Evolutionary conservation across 2,329 filamentous ascomycete species (phyloP).

Genomic region (Stachybotrys echinatus): DNA sequence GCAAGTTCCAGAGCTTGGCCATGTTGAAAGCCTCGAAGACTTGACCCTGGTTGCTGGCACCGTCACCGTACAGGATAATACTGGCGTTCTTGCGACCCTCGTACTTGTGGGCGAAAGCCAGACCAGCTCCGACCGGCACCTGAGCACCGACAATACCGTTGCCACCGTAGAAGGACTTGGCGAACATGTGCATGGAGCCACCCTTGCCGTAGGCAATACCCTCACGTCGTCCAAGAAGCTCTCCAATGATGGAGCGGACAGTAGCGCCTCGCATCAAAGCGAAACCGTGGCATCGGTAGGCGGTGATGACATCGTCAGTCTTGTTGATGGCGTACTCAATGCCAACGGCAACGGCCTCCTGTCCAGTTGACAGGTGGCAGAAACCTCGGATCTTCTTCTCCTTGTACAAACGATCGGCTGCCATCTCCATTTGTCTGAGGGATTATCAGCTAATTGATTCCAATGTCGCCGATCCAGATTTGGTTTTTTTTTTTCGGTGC

Average conservation of each 20-base stretch:
- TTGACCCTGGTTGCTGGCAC: slow-evolving; percentile 98
- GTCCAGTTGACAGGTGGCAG: slow-evolving; percentile 96
- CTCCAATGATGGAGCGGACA: slow-evolving; percentile 90
- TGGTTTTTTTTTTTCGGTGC: not conserved
- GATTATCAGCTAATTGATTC: slow-evolving; percentile 21
- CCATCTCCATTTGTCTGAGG: slow-evolving; percentile 96
- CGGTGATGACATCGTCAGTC: slow-evolving; percentile 91
- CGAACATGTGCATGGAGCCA: slow-evolving; percentile 99
- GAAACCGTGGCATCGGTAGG: slow-evolving; percentile 98
- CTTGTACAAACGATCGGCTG: slow-evolving; percentile 97
- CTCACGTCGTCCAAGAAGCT: slow-evolving; percentile 89
- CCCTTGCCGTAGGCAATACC: slow-evolving; percentile 99
- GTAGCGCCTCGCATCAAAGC: slow-evolving; percentile 91
- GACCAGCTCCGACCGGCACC: slow-evolving; percentile 92
- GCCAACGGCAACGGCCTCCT: slow-evolving; percentile 94
- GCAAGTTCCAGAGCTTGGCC: slow-evolving; percentile 98
- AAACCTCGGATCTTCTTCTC: slow-evolving; percentile 99
- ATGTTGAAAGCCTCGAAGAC: slow-evolving; percentile 99
- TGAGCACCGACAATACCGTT: slow-evolving; percentile 99
- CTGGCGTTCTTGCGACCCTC: slow-evolving; percentile 78
- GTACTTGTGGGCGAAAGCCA: slow-evolving; percentile 97
- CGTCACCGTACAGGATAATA: slow-evolving; percentile 92
- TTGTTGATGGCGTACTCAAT: slow-evolving; percentile 95
- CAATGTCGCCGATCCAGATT: not conserved
- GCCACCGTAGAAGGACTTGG: slow-evolving; percentile 94